Evolutionary conservation across 2,329 filamentous ascomycete species (phyloP), one percentile per base, ranked within the genome.

Genomic region (Berkeleyomyces rouxiae): DNA sequence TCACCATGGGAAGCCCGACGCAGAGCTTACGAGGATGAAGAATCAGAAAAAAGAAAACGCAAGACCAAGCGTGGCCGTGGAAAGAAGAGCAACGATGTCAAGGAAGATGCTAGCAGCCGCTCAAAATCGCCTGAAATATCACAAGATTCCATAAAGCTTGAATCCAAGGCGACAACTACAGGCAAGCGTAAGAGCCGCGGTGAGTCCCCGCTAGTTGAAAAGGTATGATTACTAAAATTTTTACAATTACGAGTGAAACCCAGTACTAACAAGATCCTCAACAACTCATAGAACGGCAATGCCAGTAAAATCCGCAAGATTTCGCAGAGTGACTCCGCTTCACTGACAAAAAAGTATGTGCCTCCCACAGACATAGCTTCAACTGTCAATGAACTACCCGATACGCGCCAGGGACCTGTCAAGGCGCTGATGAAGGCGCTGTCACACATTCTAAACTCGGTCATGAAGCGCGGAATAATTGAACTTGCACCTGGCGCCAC

Each of bases 1-100:
- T 87, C 85, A 73, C 87, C 90, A 0, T 97, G 93, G 93, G 86
- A 91, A 70, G 82, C 81, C 61, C 77, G 83, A 44, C 82, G 84
- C 11, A 81, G 80, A 68, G 77, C 75, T 59, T 80, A 85, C 68
- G 82, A 86, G 68, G 81, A 82, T 61, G 82, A 85, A 66, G 76
- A 80, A 63, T 76, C 80, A 73, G 74, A 80, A 73, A 75, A 79
- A 73, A 78, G 79, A 73, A 77, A 81, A 73, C 72, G 75, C 70
- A 78, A 78, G 65, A 74, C 74, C 63, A 83, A 86, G 68, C 86
- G 84, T 71, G 77, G 74, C 58, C 85, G 83, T 71, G 80, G 76
- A 23, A 87, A 86, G 74, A 80, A 81, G 66, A 75, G 73, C 40
- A 90, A 85, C 70, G 87, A 92, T 67, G 69, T 74, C 37, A 81